Percentiles rank a stretch among this genome's conserved stretches.
phyloP scores from a whole-genome alignment of 2,329 filamentous ascomycete genomes.

The Escovopsis weberi region DNA sequence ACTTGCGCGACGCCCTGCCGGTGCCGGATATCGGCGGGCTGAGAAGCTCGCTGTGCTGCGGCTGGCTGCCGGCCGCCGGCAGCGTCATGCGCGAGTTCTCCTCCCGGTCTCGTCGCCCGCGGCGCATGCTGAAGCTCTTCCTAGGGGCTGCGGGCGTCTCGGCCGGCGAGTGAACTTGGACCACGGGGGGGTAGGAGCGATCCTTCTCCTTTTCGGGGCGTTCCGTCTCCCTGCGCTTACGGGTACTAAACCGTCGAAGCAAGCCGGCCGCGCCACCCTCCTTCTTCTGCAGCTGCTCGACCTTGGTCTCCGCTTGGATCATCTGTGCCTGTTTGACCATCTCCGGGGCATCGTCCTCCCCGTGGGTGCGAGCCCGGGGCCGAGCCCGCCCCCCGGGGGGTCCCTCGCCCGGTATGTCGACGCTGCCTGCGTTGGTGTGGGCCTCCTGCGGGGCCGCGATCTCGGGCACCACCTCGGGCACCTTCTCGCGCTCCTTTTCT shows the following conservation, averaged over 20 bases:
- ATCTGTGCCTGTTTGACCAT: conserved; percentile 17
- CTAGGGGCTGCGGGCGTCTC: conserved; percentile 49
- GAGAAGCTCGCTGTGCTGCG: conserved; percentile 65
- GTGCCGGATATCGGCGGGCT: conserved; percentile 55
- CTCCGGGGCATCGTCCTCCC: conserved; percentile 79
- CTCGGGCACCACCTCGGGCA: conserved; percentile 47
- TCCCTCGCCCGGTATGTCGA: conserved; percentile 81
- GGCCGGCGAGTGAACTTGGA: conserved; percentile 66
- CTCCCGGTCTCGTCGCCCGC: conserved; percentile 38
- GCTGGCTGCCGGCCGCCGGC: conserved; percentile 43
- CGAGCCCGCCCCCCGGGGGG: conserved; percentile 71
- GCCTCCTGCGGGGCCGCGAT: conserved; percentile 71
- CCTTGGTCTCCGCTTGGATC: conserved; percentile 37
- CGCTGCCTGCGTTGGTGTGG: conserved; percentile 71
- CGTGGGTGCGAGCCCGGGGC: conserved; percentile 80
- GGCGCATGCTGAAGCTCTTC: conserved; percentile 78
- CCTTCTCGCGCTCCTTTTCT: conserved; percentile 22
- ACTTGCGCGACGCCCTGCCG: conserved; percentile 43
- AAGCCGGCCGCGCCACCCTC: conserved; percentile 78
- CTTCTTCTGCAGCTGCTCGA: conserved; percentile 55
- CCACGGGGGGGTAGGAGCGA: conserved; percentile 53
- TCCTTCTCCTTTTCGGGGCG: conserved; percentile 47
- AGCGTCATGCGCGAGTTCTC: conserved; percentile 31
- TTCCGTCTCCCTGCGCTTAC: conserved; percentile 55
- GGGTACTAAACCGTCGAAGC: conserved; percentile 79